Percentiles rank a stretch among this genome's conserved stretches.
These are phyloP conservation scores for Comarum palustre DNA, from an alignment of 306 rosid genomes.

Conservation along the genomic window DNA sequence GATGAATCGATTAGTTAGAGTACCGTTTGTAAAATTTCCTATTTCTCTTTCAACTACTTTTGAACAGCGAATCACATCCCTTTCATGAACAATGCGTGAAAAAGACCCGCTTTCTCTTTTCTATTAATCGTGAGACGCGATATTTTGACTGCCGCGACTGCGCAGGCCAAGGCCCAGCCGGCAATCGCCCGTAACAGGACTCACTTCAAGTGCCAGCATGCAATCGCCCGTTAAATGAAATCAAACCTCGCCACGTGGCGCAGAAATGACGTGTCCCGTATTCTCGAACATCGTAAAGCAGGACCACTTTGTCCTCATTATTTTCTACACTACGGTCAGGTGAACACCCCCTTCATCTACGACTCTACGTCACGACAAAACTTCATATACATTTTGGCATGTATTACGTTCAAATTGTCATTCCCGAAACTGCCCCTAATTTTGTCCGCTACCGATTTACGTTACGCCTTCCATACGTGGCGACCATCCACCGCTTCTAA, in stretches of 20 bases:
- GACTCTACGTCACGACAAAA: constrained; percentile 48
- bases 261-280: constrained; percentile 17
- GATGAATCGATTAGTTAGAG: too few species aligned
- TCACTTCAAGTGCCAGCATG: constrained; percentile 50
- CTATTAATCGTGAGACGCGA: not conserved
- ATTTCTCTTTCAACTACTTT: not conserved
- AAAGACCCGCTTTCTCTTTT: not conserved
- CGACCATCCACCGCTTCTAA: not conserved
- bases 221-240: not conserved
- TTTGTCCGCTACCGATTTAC: constrained; percentile 16
- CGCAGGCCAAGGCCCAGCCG: constrained; percentile 29
- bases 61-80: constrained; percentile 2
- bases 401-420: not conserved
- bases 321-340: constrained; percentile 28
- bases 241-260: constrained; percentile 27
- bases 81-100: constrained; percentile 23
- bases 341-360: constrained; percentile 16
- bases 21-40: too few species aligned
- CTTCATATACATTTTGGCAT: not conserved
- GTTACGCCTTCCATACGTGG: constrained; percentile 23
- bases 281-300: constrained; percentile 33
- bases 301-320: constrained; percentile 52
- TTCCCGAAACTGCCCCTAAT: constrained; percentile 30
- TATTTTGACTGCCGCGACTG: constrained; percentile 15
- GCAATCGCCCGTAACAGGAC: constrained; percentile 22